phyloP scores from a whole-genome alignment of 2,329 filamentous ascomycete species.

The Hypoxylon sp. region DNA sequence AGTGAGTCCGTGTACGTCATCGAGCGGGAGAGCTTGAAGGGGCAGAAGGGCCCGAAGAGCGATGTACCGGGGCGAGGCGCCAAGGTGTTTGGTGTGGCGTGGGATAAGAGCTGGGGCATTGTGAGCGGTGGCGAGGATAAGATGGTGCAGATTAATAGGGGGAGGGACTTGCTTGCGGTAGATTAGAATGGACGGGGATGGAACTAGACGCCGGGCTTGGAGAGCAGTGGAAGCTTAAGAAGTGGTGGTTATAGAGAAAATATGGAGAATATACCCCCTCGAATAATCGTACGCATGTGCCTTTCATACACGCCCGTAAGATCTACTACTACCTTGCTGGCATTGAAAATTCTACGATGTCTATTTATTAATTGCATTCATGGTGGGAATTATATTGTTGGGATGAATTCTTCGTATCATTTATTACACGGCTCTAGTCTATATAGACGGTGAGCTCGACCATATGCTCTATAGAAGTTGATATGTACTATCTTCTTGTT shows the following conservation, averaged over 20 bases:
- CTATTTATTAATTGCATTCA: neutral
- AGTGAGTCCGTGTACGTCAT: slow-evolving; percentile 83
- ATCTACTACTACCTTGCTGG: neutral
- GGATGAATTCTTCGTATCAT: neutral
- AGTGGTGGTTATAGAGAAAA: slow-evolving; percentile 23
- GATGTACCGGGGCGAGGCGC: slow-evolving; percentile 81
- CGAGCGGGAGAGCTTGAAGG: slow-evolving; percentile 78
- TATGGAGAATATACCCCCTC: slow-evolving; percentile 26
- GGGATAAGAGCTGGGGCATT: slow-evolving; percentile 89
- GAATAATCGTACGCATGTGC: slow-evolving; percentile 8
- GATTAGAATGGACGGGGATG: slow-evolving; percentile 10
- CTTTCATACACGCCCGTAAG: neutral
- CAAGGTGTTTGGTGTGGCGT: slow-evolving; percentile 91
- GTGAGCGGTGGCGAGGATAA: slow-evolving; percentile 95
- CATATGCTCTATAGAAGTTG: neutral
- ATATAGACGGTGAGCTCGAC: slow-evolving; percentile 3
- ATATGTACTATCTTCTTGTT: neutral
- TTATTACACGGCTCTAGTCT: neutral
- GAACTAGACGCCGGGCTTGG: neutral
- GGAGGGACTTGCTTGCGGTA: slow-evolving; percentile 64
- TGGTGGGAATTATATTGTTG: neutral
- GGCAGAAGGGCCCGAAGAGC: slow-evolving; percentile 71
- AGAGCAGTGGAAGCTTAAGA: too few species aligned
- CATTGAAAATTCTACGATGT: neutral
- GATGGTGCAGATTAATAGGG: slow-evolving; percentile 90